phyloP scores from a whole-genome alignment of 1,139 yeast genomes.

The Suhomyces bokatorum region DNA sequence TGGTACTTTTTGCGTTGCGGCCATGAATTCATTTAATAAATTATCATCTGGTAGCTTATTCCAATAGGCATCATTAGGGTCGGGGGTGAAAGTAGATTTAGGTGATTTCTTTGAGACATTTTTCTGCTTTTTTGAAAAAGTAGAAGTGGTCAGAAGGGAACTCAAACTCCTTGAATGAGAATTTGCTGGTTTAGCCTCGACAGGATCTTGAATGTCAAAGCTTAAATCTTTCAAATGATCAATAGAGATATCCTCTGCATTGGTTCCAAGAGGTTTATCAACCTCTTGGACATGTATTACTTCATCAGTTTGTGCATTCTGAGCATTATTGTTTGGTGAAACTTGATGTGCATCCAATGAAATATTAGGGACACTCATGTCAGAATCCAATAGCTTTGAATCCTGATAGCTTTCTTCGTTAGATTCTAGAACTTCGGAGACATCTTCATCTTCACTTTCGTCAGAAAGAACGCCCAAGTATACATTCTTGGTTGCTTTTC shows the following conservation, averaged over 20 bases:
- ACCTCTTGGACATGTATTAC: too few species aligned
- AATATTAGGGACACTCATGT: not conserved
- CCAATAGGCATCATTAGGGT: slow-evolving; percentile 29
- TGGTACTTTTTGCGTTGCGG: slow-evolving; percentile 8
- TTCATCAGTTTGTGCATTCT: too few species aligned
- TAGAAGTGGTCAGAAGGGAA: not conserved
- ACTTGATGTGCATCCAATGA: not conserved
- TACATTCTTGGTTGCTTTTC: slow-evolving; percentile 2
- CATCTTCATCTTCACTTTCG: slow-evolving; percentile 7
- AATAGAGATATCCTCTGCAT: too few species aligned
- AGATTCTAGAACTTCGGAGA: not conserved
- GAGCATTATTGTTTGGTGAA: not conserved
- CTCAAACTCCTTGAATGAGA: not conserved
- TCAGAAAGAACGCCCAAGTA: slow-evolving; percentile 11
- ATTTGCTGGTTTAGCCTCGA: not conserved
- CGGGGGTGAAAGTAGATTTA: slow-evolving; percentile 7
- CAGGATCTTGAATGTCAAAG: too few species aligned
- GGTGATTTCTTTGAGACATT: not conserved
- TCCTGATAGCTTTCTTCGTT: not conserved
- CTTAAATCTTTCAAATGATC: too few species aligned
- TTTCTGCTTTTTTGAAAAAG: not conserved
- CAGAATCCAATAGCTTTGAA: not conserved
- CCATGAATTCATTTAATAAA: slow-evolving; percentile 25
- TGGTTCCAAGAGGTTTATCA: too few species aligned
- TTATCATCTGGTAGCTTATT: slow-evolving; percentile 28